Evolutionary conservation across 768 basidiomycete genomes (phyloP).

Genomic region (Epithele typhae): DNA sequence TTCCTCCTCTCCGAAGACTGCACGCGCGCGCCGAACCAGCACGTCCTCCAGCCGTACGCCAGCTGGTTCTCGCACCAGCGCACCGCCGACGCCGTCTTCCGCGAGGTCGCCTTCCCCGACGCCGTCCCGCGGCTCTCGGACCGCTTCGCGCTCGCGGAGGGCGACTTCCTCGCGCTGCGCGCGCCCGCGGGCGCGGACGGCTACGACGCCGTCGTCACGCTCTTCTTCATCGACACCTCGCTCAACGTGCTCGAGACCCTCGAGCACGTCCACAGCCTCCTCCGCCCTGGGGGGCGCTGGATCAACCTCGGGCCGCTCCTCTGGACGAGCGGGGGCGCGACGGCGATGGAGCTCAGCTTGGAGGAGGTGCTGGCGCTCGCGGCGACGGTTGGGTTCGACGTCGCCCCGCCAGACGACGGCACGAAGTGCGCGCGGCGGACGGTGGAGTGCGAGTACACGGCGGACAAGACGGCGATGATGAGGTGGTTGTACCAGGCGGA

Average conservation of each 20-base stretch:
- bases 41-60: slow-evolving; percentile 54
- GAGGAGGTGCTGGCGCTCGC: slow-evolving; percentile 57
- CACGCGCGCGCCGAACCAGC: slow-evolving; percentile 40
- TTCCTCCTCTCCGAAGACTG: slow-evolving; percentile 49
- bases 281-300: slow-evolving; percentile 63
- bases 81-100: slow-evolving; percentile 44
- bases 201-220: slow-evolving; percentile 52
- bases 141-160: slow-evolving; percentile 44
- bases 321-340: slow-evolving; percentile 53
- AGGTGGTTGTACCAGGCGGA: slow-evolving; percentile 63
- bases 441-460: slow-evolving; percentile 64
- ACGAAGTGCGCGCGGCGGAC: slow-evolving; percentile 28
- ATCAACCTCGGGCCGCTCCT: slow-evolving; percentile 69
- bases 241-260: slow-evolving; percentile 35
- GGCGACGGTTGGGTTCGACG: slow-evolving; percentile 51
- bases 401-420: slow-evolving; percentile 13
- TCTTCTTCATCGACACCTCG: slow-evolving; percentile 42
- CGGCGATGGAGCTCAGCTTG: slow-evolving; percentile 54
- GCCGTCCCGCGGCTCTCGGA: slow-evolving; percentile 44
- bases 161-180: slow-evolving; percentile 46
- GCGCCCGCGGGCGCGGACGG: slow-evolving; percentile 1
- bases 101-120: slow-evolving; percentile 56
- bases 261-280: slow-evolving; percentile 50
- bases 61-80: slow-evolving; percentile 73
- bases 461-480: slow-evolving; percentile 63